Percentiles rank a stretch among this genome's conserved stretches.
Evolutionary conservation across 2,329 filamentous ascomycete genomes (phyloP).

Genomic region (Periconia sp.): DNA sequence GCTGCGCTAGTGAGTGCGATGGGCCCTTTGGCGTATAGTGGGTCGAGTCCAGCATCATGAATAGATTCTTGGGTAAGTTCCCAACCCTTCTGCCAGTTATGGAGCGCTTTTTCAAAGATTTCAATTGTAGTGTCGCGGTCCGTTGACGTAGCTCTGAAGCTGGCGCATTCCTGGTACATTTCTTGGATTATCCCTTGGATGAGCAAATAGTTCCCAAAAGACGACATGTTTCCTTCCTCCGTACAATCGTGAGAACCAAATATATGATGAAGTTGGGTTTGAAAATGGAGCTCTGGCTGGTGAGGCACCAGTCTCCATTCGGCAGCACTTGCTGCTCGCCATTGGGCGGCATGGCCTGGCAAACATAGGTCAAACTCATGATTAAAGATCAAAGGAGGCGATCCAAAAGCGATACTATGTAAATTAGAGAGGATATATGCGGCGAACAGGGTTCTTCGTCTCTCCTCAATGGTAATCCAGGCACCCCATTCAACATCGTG

Average conservation of each 20-base stretch:
- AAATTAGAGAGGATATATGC: not conserved
- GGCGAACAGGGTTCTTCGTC: not conserved
- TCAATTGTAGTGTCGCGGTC: not conserved
- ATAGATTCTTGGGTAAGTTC: not conserved
- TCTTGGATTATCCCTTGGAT: not conserved
- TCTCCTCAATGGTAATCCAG: not conserved
- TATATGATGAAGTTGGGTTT: not conserved
- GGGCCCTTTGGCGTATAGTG: not conserved
- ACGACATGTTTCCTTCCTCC: not conserved
- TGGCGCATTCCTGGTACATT: not conserved
- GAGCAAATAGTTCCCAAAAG: not conserved
- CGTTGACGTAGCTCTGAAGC: not conserved
- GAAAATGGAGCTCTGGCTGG: not conserved
- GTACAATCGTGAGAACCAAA: not conserved
- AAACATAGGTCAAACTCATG: not conserved
- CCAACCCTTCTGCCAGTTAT: not conserved
- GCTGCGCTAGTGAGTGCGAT: not conserved
- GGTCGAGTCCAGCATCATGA: not conserved
- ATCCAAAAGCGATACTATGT: not conserved
- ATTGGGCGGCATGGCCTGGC: not conserved
- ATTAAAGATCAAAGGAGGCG: not conserved
- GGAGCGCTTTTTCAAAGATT: not conserved
- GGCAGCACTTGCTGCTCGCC: not conserved
- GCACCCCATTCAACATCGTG: not conserved
- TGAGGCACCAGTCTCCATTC: not conserved